phyloP scores from a whole-genome alignment of 345 rosid genomes.

The Laguncularia racemosa region DNA sequence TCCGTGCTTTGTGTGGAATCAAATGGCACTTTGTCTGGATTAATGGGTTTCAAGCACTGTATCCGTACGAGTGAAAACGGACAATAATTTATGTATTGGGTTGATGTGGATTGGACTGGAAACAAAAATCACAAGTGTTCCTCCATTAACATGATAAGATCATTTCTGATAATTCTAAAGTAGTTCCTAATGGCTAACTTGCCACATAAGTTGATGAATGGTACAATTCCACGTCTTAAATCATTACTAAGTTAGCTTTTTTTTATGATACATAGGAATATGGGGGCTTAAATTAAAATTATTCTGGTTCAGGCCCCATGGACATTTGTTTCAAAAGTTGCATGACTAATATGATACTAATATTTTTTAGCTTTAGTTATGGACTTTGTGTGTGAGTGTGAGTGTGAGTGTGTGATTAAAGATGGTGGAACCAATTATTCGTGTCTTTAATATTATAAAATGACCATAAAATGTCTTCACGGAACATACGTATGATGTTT shows the following conservation, averaged over 20 bases:
- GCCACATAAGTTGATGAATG: constrained; percentile 25
- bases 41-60: constrained; percentile 16
- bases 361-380: constrained; percentile 13
- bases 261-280: constrained; percentile 31
- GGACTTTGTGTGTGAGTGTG: constrained; percentile 8
- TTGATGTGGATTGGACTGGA: no score
- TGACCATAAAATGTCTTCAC: constrained; percentile 18
- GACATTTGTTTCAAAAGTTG: constrained; percentile 45
- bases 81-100: no score
- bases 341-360: constrained; percentile 27
- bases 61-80: constrained; percentile 26
- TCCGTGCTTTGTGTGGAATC: constrained; percentile 9
- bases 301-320: constrained; percentile 54
- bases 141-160: constrained; percentile 6
- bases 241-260: background rate
- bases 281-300: constrained; percentile 7
- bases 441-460: constrained; percentile 21
- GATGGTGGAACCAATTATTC: constrained; percentile 78
- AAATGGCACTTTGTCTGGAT: constrained; percentile 16
- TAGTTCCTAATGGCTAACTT: constrained; percentile 35
- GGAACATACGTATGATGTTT: no score
- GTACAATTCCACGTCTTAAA: constrained; percentile 34
- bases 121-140: no score
- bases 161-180: constrained; percentile 6
- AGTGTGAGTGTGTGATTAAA: constrained; percentile 1